Evolutionary conservation across 306 rosid genomes (phyloP).

Genomic region (Heteromeles arbutifolia): DNA sequence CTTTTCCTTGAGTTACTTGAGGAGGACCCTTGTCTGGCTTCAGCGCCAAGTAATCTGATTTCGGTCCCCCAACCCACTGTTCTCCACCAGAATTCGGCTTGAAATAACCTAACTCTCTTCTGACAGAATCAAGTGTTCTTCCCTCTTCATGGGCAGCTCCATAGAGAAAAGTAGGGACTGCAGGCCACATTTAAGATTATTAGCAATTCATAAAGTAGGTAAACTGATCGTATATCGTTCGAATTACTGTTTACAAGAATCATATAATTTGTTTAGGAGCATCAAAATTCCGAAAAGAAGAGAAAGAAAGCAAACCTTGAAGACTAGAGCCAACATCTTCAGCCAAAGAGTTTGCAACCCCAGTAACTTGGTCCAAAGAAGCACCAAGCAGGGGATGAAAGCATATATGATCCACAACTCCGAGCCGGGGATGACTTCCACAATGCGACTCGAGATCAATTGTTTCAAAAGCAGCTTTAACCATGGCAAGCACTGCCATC

Average conservation of each 20-base stretch:
- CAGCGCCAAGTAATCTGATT: slow-evolving; percentile 37
- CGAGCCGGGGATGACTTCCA: slow-evolving; percentile 90
- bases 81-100: slow-evolving; percentile 59
- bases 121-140: slow-evolving; percentile 56
- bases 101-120: slow-evolving; percentile 78
- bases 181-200: slow-evolving; percentile 22
- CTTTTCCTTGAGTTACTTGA: slow-evolving; percentile 42
- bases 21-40: slow-evolving; percentile 67
- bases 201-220: not conserved
- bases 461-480: slow-evolving; percentile 61
- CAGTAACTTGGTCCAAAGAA: slow-evolving; percentile 59
- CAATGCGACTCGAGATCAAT: slow-evolving; percentile 54
- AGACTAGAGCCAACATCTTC: slow-evolving; percentile 48
- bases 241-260: not conserved
- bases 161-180: slow-evolving; percentile 76
- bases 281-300: not conserved
- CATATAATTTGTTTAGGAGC: not conserved
- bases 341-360: slow-evolving; percentile 53
- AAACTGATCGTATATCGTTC: not conserved
- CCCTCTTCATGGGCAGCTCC: slow-evolving; percentile 82
- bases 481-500: slow-evolving; percentile 67
- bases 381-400: slow-evolving; percentile 67
- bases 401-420: slow-evolving; percentile 86
- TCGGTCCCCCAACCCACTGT: slow-evolving; percentile 59
- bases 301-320: slow-evolving; percentile 41